Base-by-base conservation (phyloP, 202 grass and related monocot species). In the Setaria italica region DNA sequence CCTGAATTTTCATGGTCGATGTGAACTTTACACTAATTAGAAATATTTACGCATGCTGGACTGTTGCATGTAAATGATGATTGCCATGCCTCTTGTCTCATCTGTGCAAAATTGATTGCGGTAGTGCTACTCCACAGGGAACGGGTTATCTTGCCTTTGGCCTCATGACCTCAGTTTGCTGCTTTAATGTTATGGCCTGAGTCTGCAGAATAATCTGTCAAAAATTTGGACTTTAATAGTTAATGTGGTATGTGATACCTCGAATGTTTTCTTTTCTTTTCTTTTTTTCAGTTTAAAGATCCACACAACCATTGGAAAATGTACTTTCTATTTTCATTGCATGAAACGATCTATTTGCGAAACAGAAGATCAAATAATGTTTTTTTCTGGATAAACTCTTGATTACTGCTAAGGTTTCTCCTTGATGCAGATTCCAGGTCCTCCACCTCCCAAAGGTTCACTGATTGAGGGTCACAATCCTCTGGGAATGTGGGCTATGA, bases 361-460 rank as follows among this genome's bases (percentile, higher is more conserved):
- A 60, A 29, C 55, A 59, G 47, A 37, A 45, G 11, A 74, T 80
- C 48, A 75, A 35, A 65, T 41, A 20, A 33, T 63, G 10, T 62
- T 69, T 21, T 70, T 77, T 21, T 70, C 37, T 62, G n/a, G 65
- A 50, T 49, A 35, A 21, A 63, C 16, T 42, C 43, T 83, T 46
- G 6, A 62, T 37, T 80, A 47, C 74, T 77, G 15, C 69, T 73
- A 76, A 86, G 14, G 37, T 43, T 60, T 76, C 67, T 20, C 19
- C 56, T 70, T 74, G 77, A 30, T 43, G 72, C 89, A 98, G 95
- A 95, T 98, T 89, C 90, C 86, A 32, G 93, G 95, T 19, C 93
- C 88, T n/a, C 79, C 89, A 56, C 95, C 93, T 84, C 88, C 93
- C 60, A 95, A 92, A 90, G 93, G 93, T 16, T 84, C 91, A 12